These are phyloP conservation scores for Scedosporium minutisporum DNA, from an alignment of 2,329 filamentous ascomycete genomes.

Conservation along the genomic window DNA sequence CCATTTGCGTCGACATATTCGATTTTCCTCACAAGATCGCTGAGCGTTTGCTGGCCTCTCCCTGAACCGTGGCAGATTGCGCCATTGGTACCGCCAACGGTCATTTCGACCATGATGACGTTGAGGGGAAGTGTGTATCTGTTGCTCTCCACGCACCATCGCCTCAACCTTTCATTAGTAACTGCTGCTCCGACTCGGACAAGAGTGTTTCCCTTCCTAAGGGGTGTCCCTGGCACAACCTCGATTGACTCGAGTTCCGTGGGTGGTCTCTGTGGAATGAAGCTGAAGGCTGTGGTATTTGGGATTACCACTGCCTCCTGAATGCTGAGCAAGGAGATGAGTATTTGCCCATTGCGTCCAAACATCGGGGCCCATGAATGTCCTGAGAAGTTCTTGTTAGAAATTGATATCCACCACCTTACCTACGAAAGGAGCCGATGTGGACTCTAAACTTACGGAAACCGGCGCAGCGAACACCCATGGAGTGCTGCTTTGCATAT, in stretches of 20 bases:
- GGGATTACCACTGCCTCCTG: slow-evolving; percentile 26
- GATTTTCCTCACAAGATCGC: slow-evolving; percentile 34
- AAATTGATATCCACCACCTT: no score
- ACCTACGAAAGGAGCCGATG: background rate
- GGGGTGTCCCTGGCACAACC: slow-evolving; percentile 17
- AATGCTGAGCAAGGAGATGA: slow-evolving; percentile 32
- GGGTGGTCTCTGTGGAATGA: slow-evolving; percentile 15
- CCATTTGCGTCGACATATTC: slow-evolving; percentile 39
- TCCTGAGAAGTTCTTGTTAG: slow-evolving; percentile 2
- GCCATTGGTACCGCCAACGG: slow-evolving; percentile 33
- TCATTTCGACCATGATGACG: slow-evolving; percentile 38
- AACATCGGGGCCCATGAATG: slow-evolving; percentile 34
- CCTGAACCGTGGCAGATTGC: slow-evolving; percentile 38
- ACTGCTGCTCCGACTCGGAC: slow-evolving; percentile 31
- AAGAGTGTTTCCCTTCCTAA: slow-evolving; percentile 20
- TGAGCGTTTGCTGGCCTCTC: slow-evolving; percentile 29
- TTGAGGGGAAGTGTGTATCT: slow-evolving; percentile 33
- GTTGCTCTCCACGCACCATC: slow-evolving; percentile 31
- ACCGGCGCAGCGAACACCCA: slow-evolving; percentile 29
- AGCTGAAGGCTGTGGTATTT: slow-evolving; percentile 22
- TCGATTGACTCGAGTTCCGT: slow-evolving; percentile 31
- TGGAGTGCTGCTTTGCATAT: slow-evolving; percentile 22
- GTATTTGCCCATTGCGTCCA: slow-evolving; percentile 27
- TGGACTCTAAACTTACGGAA: slow-evolving; percentile 19
- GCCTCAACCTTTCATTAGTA: slow-evolving; percentile 35